A percentile compares a stretch with the other conserved stretches of the same genome.
Evolutionary conservation across 2,329 filamentous ascomycete genomes (phyloP).

Genomic region (Monosporascus sp.): DNA sequence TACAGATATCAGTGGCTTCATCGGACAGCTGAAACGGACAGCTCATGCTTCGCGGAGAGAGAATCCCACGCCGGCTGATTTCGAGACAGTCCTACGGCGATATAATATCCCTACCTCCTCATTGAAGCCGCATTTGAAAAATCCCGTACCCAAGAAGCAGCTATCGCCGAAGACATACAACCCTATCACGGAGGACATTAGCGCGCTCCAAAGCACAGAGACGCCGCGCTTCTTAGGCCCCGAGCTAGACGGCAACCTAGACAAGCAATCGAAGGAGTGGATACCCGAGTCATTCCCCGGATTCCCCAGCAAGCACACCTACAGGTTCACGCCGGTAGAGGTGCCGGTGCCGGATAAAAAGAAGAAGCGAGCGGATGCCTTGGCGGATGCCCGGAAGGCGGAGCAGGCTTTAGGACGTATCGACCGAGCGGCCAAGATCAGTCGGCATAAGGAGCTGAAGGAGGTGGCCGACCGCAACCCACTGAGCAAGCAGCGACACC

Average conservation of each 20-base stretch:
- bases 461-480: conserved; percentile 48
- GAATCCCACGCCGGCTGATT: conserved; percentile 52
- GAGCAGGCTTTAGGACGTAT: conserved; percentile 57
- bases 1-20: conserved; percentile 45
- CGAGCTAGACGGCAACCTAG: conserved; percentile 53
- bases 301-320: conserved; percentile 62
- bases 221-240: conserved; percentile 43
- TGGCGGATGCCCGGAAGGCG: conserved; percentile 55
- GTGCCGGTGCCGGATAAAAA: conserved; percentile 39
- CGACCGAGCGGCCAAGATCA: conserved; percentile 58
- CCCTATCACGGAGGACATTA: conserved; percentile 32
- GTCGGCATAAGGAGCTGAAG: conserved; percentile 60
- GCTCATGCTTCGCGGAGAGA: conserved; percentile 47
- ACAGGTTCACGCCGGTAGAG: conserved; percentile 51
- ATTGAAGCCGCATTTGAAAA: conserved; percentile 52
- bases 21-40: conserved; percentile 42
- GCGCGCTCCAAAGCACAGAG: conserved; percentile 29
- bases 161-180: conserved; percentile 35
- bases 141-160: conserved; percentile 40
- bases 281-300: conserved; percentile 56
- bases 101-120: conserved; percentile 48
- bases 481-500: conserved; percentile 50
- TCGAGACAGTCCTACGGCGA: conserved; percentile 46
- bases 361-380: conserved; percentile 55
- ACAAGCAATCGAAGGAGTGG: conserved; percentile 51